Evolutionary conservation across 2,329 filamentous ascomycete genomes (phyloP), one percentile per base, ranked within the genome.

Genomic region (Escovopsis weberi): DNA sequence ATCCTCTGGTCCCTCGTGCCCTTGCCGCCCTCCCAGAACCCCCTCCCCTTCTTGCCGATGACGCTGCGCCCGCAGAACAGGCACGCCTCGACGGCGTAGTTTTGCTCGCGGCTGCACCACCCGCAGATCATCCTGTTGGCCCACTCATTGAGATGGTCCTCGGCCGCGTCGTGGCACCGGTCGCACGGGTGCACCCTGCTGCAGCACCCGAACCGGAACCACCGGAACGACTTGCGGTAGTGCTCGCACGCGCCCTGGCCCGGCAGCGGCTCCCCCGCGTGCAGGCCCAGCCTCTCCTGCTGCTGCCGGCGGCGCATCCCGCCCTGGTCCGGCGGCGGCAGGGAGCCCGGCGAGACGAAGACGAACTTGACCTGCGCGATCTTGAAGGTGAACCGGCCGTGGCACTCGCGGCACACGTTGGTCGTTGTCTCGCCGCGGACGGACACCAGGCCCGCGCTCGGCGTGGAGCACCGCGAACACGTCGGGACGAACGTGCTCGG

Each of bases 1-100:
- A 70, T 63, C 30, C 62, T 64, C 59, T 69, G 74, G 55, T 87
- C 82, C 47, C 84, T 67, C n/a, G 83, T 88, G 2, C 83, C 83
- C 58, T 82, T 85, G 2, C 85, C 85, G 10, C 85, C 85, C 64
- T 93, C 85, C 85, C 85, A 93, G 61, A 87, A 93, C 0, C 85
- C 85, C 37, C 57, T 61, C 3, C 75, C 74, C 54, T 76, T 80
- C 49, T 62, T 69, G 0, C 82, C 78, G 41, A 87, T 70, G 11
- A 91, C 72, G 40, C 70, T 74, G 32, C 78, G 67, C 39, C 80
- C 81, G 55, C 85, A 93, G 53, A 85, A 76, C 1, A 67, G 70
- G 58, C 85, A 93, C 47, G 80, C 78, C 55, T 88, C 82, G 2
- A 82, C 78, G 19, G 78, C 68, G 60, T 85, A 93, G 49, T 78